phyloP scores from a whole-genome alignment of 2,329 filamentous ascomycete species.

The Botrytis fabae region DNA sequence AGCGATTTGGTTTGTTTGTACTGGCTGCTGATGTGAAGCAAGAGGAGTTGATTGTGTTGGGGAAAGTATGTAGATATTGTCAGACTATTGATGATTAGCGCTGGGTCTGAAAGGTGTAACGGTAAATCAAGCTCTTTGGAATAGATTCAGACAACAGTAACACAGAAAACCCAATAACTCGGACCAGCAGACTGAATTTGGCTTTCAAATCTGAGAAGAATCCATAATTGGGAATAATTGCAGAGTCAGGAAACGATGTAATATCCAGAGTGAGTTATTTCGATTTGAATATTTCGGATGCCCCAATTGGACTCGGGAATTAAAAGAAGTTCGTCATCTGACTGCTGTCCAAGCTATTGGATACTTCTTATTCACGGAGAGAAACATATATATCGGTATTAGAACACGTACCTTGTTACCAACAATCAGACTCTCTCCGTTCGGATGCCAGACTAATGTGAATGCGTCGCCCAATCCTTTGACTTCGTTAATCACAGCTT shows the following conservation, averaged over 20 bases:
- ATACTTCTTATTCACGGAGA: neutral
- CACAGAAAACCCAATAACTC: neutral
- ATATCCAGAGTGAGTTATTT: neutral
- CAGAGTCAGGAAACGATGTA: neutral
- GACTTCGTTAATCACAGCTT: conserved; percentile 68
- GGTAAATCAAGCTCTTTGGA: too few species aligned
- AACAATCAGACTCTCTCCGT: conserved; percentile 68
- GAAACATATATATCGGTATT: neutral
- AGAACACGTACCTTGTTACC: conserved; percentile 66
- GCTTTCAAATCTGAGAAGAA: neutral
- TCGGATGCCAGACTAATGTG: conserved; percentile 71
- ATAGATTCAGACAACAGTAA: neutral
- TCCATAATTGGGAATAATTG: neutral
- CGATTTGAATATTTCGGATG: neutral
- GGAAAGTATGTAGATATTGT: conserved; percentile 62
- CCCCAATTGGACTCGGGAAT: neutral
- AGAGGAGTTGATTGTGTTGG: conserved; percentile 58
- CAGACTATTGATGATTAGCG: conserved; percentile 48
- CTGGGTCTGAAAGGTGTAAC: neutral
- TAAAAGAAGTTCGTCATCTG: neutral
- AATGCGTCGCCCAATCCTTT: conserved; percentile 66
- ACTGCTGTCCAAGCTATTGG: neutral
- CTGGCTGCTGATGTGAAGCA: conserved; percentile 58
- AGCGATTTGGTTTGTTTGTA: conserved; percentile 69
- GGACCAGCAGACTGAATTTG: neutral